Conservation (phyloP, 2,329 filamentous ascomycete species). For the Nannizzia gypsea region DNA sequence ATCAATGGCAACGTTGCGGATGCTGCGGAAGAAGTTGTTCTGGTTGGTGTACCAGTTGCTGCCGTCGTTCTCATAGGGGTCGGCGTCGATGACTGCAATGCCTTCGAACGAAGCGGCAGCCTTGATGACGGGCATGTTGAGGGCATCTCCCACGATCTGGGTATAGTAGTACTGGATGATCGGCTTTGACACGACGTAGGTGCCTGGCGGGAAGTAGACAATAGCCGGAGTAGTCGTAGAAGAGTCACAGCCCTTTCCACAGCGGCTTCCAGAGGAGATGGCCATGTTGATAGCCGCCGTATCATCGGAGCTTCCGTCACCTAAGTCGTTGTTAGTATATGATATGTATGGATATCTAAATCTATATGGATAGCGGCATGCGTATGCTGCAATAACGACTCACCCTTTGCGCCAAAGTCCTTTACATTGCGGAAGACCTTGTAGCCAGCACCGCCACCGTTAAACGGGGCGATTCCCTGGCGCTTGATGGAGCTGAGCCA, state of each 20-base stretch:
- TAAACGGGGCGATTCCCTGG: slow-evolving; percentile 57
- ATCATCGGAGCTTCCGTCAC: slow-evolving; percentile 63
- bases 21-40: slow-evolving; percentile 70
- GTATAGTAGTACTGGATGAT: slow-evolving; percentile 83
- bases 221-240: slow-evolving; percentile 72
- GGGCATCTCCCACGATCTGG: slow-evolving; percentile 74
- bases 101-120: slow-evolving; percentile 60
- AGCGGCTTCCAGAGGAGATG: slow-evolving; percentile 65
- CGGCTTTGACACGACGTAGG: slow-evolving; percentile 67
- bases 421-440: slow-evolving; percentile 66
- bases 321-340: slow-evolving; percentile 23
- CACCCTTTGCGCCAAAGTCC: slow-evolving; percentile 61
- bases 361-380: too few species aligned
- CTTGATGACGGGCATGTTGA: slow-evolving; percentile 62
- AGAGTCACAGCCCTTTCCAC: slow-evolving; percentile 70
- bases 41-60: slow-evolving; percentile 70
- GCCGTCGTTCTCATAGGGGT: slow-evolving; percentile 63
- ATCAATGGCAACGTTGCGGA: slow-evolving; percentile 74
- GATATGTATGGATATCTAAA: not conserved
- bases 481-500: slow-evolving; percentile 62
- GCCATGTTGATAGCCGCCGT: slow-evolving; percentile 79
- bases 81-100: slow-evolving; percentile 78
- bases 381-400: too few species aligned
- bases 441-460: slow-evolving; percentile 42
- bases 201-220: slow-evolving; percentile 84